Base-by-base conservation (phyloP, 257 asterid genomes). In the Thymus mandschuricus region DNA sequence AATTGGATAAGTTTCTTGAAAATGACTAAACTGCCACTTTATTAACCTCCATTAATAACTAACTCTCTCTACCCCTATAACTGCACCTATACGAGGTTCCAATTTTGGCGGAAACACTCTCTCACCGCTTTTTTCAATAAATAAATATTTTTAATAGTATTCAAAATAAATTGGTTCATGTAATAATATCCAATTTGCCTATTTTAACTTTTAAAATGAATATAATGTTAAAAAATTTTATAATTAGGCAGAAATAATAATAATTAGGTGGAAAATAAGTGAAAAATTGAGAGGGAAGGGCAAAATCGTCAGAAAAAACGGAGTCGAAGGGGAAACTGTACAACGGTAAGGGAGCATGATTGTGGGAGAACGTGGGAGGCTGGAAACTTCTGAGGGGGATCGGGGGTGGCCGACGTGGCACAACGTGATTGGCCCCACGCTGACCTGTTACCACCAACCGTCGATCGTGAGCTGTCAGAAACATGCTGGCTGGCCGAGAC, bases 321-420 rank as follows among this genome's bases (percentile, higher is more conserved):
- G 70, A 7, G 6, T 5, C 41, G 41, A 38, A 61, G 28, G 6
- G 5, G 21, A 68, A 67, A 52, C 38, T 34, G 55, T 33, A 29
- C 54, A 64, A 45, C 44, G 2, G 38, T 10, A 40, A 49, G 34
- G 50, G 13, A 55, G 40, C 52, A 34, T 4, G 60, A 86, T 71
- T 83, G 86, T 72, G 75, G 78, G 58, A 88, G 91, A 86, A 83
- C 87, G 91, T 79, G 90, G 88, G 79, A 63, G 77, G 69, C 71
- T 57, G 59, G 64, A 62, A 21, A 21, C 21, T 21, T 21, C 21
- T 21, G 21, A 21, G 21, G 21, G 21, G 21, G 21, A 21, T 21
- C 21, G 21, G 56, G 69, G 76, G 49, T 7, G 13, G 81, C 83
- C 78, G 72, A 84, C 85, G 88, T 87, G 92, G 92, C 95, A 71